Base-by-base conservation (phyloP, 2,329 filamentous ascomycete genomes). In the Calycina herbarum region DNA sequence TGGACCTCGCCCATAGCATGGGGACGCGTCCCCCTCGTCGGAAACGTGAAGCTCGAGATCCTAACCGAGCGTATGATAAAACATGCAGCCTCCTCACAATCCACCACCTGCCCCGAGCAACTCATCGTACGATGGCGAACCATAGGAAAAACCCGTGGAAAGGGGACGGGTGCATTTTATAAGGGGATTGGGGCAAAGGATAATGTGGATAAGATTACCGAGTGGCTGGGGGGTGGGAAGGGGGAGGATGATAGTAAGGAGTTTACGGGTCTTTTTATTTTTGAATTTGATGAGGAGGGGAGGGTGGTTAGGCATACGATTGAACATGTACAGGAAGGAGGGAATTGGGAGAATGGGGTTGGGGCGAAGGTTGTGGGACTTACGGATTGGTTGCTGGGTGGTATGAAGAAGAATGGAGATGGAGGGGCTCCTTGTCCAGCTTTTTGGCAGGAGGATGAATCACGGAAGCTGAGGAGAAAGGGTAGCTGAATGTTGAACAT, bases 1-100 rank as follows among this genome's bases (percentile, higher is more conserved):
- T 98, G 94, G 94, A 97, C 95, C 0, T 93, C 94, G 0, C 95
- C 95, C 0, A 90, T 99, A 61, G 94, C 94, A 35, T 99, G 95
- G 95, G 96, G 96, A 74, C 88, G 92, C 33, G 85, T 99, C 0
- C 95, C 95, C 2, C 86, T 98, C 24, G 85, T 97, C 38, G 94
- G 94, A 70, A 96, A 97, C 74, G 92, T 97, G 57, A 89, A 88
- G 71, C 85, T 99, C 11, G 88, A 92, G 72, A 95, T 99, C 62
- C 79, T 96, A 20, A 94, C 92, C 13, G 94, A 97, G 81, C 91
- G 94, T 72, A 95, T 99, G 85, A 68, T 76, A 15, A 82, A 64
- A 77, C 78, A 13, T 83, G 38, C 31, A 33, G 31, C 79, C 80
- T 48, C 60, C 10, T 64, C 67, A 24, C 20, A 38, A 38, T 17